These are phyloP conservation scores for Septoria linicola DNA, from an alignment of 2,329 filamentous ascomycete genomes.

Conservation along the genomic window DNA sequence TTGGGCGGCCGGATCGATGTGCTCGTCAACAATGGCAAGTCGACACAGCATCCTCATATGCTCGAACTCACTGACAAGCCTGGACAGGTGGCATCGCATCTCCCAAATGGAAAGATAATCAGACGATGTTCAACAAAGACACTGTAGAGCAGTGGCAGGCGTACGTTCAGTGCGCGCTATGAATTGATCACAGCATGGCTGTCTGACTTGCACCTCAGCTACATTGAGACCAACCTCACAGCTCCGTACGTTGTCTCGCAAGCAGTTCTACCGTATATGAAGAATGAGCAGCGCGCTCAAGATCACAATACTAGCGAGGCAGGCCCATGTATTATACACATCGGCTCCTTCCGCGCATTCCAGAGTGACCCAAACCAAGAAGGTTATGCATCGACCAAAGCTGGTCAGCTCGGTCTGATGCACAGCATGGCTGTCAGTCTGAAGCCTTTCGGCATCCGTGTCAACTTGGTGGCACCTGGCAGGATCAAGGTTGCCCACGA, in stretches of 20 bases:
- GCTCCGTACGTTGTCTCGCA: slow-evolving; percentile 36
- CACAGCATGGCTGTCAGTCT: slow-evolving; percentile 52
- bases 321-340: slow-evolving; percentile 45
- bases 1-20: slow-evolving; percentile 40
- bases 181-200: neutral
- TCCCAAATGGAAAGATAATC: slow-evolving; percentile 36
- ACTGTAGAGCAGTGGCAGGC: slow-evolving; percentile 41
- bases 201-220: slow-evolving; percentile 21
- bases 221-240: slow-evolving; percentile 43
- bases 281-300: slow-evolving; percentile 18
- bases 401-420: slow-evolving; percentile 49
- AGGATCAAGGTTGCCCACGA: slow-evolving; percentile 52
- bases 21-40: slow-evolving; percentile 42
- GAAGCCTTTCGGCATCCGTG: slow-evolving; percentile 42
- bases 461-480: slow-evolving; percentile 52
- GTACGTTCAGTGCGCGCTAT: slow-evolving; percentile 12
- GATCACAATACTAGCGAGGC: slow-evolving; percentile 21
- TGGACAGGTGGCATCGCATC: slow-evolving; percentile 34
- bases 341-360: slow-evolving; percentile 51
- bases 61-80: neutral
- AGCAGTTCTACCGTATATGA: slow-evolving; percentile 36
- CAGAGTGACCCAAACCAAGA: slow-evolving; percentile 52
- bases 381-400: slow-evolving; percentile 51
- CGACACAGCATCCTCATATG: no score
- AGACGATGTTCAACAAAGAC: slow-evolving; percentile 35